Evolutionary conservation across 169 alveolate species (phyloP), one percentile per base, ranked within the genome.

Genomic region (Cryptosporidium sp.): DNA sequence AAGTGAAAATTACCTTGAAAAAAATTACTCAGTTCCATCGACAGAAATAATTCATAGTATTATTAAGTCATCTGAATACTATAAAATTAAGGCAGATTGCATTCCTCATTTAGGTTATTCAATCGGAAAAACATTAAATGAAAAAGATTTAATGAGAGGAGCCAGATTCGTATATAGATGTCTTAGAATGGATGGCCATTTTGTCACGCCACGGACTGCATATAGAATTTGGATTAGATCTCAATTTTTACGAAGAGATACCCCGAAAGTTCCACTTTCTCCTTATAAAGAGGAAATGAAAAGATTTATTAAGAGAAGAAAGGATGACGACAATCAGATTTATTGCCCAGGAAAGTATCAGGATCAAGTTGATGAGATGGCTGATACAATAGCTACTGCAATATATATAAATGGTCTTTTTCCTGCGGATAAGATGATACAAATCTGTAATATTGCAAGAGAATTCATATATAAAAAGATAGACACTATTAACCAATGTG

Each of bases 181-280:
- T 26, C 89, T 80, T 26, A 80, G 89, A 26, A 80, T 80, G 89
- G 89, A 61, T 62, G 75, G 75, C n/a, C 89, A 80, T 26, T 80
- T 80, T 80, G 62, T 80, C 16, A 41, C 67, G 3, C 80, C 89
- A 61, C 31, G 45, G 41, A 62, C 75, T 21, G 89, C 89, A 62
- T 80, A 62, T 39, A 80, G 75, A 80, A 80, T 80, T 16, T 80
- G 89, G 89, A 31, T 80, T 21, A 59, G 89, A 59, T 80, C 89
- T 7, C 62, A 43, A 62, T 80, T 26, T 62, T 52, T 80, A 4
- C 65, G 89, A 0, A 12, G 89, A 37, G 41, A 80, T 23, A 43
- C 75, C 21, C 89, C 73, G 3, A 41, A 80, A 33, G 39, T 18
- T 80, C 59, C 75, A 33, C 43, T 62, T 6, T 4, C 65, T 23